phyloP scores from a whole-genome alignment of 2,329 filamentous ascomycete genomes.

The Elsinoe batatas region DNA sequence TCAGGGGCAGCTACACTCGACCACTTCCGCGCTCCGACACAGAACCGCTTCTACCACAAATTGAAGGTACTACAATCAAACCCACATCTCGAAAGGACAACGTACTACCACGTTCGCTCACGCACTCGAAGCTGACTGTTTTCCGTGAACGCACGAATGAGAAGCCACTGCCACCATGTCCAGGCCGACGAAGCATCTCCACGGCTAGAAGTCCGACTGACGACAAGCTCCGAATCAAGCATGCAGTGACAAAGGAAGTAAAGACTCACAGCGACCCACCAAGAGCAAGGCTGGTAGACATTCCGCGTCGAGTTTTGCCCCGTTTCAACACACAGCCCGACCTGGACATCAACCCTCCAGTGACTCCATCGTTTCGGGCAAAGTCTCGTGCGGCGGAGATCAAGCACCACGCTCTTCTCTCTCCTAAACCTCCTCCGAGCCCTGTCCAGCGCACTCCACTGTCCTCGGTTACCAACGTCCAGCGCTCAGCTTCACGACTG shows the following conservation, averaged over 20 bases:
- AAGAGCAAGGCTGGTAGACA: slow-evolving; percentile 21
- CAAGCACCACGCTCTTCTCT: slow-evolving; percentile 6
- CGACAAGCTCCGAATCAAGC: slow-evolving; percentile 14
- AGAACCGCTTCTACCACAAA: slow-evolving; percentile 23
- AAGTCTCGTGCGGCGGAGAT: neutral
- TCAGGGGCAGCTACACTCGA: slow-evolving; percentile 4
- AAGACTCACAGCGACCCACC: slow-evolving; percentile 23
- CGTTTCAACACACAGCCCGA: neutral
- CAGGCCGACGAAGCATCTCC: slow-evolving; percentile 18
- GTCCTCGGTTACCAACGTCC: neutral
- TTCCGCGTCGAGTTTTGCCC: slow-evolving; percentile 14
- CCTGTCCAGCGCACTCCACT: slow-evolving; percentile 1
- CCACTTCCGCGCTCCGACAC: slow-evolving; percentile 25
- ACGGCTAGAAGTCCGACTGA: slow-evolving; percentile 13
- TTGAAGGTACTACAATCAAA: slow-evolving; percentile 9
- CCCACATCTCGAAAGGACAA: slow-evolving; percentile 14
- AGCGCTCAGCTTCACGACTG: neutral
- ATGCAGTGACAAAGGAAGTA: slow-evolving; percentile 24
- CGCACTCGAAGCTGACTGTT: neutral
- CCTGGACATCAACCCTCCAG: neutral
- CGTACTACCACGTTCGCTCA: slow-evolving; percentile 2
- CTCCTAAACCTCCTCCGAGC: slow-evolving; percentile 4
- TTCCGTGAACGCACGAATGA: slow-evolving; percentile 13
- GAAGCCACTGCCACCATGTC: slow-evolving; percentile 26
- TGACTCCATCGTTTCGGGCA: neutral